Base-by-base conservation (phyloP, 2,329 filamentous ascomycete species). In the Trichoderma gracile region DNA sequence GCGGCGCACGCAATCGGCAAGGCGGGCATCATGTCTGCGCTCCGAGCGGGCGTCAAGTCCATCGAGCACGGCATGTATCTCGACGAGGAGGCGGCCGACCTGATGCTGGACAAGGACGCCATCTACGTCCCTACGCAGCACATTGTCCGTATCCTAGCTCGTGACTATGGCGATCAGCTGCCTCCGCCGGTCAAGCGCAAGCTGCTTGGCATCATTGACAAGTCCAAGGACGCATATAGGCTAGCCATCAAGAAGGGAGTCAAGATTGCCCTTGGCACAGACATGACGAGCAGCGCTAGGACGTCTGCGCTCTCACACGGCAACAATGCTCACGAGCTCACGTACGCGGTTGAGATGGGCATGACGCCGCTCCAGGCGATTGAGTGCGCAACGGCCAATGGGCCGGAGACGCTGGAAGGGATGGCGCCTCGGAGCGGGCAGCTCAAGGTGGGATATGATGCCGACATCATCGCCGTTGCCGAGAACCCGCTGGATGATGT, bases 291-390 rank as follows among this genome's bases (percentile, higher is more conserved):
- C 0, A 77, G 78, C 1, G 74, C 75, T 65, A 64, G 45, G 17
- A n/a, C 46, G 12, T 69, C 67, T 9, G 50, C 40, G 12, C 65
- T 69, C 30, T 66, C 67, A 12, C 67, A 69, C 40, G 67, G 67
- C 5, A 77, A 79, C 54, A 77, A 76, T 69, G 78, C 78, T 0
- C 66, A 75, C 47, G 82, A 85, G 71, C 71, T 84, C 23, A 69
- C 72, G 19, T 81, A 78, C 69, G 81, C 81, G 3, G 78, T 82
- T 45, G 73, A 80, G 54, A 78, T 79, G 9, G 82, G 82, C 1
- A 78, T 84, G 78, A 78, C 78, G 4, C 77, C 79, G 3, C 69
- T 84, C 50, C 72, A 82, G 69, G 81, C 82, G 7, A 83, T 85
- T 66, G 80, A 84, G 70, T 78, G 80, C 33, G 80, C 77, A 5